Percentiles rank a stretch among this genome's conserved stretches.
Evolutionary conservation across 1,284 basidiomycete genomes (phyloP).

Genomic region (Cryptococcus hybrid): DNA sequence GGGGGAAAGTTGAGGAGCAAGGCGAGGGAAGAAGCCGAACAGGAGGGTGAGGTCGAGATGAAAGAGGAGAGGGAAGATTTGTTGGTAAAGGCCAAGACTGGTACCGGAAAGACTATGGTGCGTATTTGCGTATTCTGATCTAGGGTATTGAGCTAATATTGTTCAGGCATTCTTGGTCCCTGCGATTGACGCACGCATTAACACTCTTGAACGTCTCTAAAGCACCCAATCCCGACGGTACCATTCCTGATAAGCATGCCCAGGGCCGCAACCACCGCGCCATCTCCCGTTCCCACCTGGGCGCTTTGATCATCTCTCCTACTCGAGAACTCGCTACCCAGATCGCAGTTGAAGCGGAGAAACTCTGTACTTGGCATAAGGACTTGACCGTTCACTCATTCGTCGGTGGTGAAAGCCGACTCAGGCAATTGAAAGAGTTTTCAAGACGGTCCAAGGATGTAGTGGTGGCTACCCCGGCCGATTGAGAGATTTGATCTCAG

Average conservation of each 20-base stretch:
- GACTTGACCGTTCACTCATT: slow-evolving; percentile 72
- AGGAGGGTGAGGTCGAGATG: slow-evolving; percentile 15
- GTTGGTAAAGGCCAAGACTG: slow-evolving; percentile 69
- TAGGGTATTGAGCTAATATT: not conserved
- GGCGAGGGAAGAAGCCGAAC: slow-evolving; percentile 20
- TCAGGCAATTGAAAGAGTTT: slow-evolving; percentile 67
- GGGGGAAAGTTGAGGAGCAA: slow-evolving; percentile 25
- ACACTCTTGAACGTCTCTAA: slow-evolving; percentile 31
- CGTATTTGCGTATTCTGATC: slow-evolving; percentile 8
- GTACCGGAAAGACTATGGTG: slow-evolving; percentile 83
- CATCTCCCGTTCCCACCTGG: slow-evolving; percentile 58
- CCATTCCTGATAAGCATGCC: slow-evolving; percentile 16
- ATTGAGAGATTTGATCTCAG: slow-evolving; percentile 72
- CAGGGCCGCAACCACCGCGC: slow-evolving; percentile 32
- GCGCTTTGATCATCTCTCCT: slow-evolving; percentile 84
- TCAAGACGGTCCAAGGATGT: slow-evolving; percentile 69
- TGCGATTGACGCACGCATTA: slow-evolving; percentile 71
- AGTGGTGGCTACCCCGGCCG: slow-evolving; percentile 90
- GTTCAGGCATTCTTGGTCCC: slow-evolving; percentile 75
- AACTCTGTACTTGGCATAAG: slow-evolving; percentile 64
- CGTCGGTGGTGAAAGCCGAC: slow-evolving; percentile 73
- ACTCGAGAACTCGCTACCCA: slow-evolving; percentile 93
- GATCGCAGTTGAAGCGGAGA: slow-evolving; percentile 81
- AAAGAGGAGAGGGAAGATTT: slow-evolving; percentile 32
- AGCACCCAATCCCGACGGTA: slow-evolving; percentile 21